These are phyloP conservation scores for Xylaria grammica DNA, from an alignment of 495 filamentous ascomycete species.

Conservation along the genomic window DNA sequence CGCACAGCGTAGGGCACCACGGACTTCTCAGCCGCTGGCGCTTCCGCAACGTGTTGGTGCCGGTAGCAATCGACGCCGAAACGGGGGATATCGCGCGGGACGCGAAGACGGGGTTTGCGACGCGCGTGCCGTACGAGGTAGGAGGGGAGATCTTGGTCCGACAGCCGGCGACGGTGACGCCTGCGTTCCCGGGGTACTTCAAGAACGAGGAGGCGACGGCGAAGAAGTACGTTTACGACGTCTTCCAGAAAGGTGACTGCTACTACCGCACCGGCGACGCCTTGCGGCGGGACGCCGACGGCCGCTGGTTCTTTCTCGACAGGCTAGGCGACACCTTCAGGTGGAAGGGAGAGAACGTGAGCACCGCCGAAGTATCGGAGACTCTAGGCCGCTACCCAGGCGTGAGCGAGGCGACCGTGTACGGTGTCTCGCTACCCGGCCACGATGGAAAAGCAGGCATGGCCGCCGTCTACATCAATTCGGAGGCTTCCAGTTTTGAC, in stretches of 20 bases:
- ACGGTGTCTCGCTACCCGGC: conserved; percentile 72
- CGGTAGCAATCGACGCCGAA: conserved; percentile 70
- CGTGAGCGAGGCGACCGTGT: conserved; percentile 77
- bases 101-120: conserved; percentile 68
- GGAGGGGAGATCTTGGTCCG: conserved; percentile 79
- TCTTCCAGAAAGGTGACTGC: conserved; percentile 75
- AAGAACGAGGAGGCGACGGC: conserved; percentile 66
- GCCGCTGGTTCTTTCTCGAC: conserved; percentile 81
- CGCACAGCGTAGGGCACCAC: conserved; percentile 73
- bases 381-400: conserved; percentile 68
- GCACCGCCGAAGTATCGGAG: conserved; percentile 76
- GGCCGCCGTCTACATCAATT: conserved; percentile 61
- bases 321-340: conserved; percentile 79
- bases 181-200: conserved; percentile 73
- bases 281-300: conserved; percentile 65
- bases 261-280: conserved; percentile 81
- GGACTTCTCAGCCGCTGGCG: conserved; percentile 60
- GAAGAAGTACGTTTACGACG: conserved; percentile 72
- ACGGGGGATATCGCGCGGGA: conserved; percentile 69
- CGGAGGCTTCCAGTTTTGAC: conserved; percentile 53
- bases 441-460: conserved; percentile 77
- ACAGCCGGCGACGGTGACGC: conserved; percentile 51
- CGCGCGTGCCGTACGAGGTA: conserved; percentile 63
- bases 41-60: conserved; percentile 60
- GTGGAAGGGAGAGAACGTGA: conserved; percentile 86